Evolutionary conservation across 148 eudicot species (phyloP).

Genomic region (Suaeda aralocaspica): DNA sequence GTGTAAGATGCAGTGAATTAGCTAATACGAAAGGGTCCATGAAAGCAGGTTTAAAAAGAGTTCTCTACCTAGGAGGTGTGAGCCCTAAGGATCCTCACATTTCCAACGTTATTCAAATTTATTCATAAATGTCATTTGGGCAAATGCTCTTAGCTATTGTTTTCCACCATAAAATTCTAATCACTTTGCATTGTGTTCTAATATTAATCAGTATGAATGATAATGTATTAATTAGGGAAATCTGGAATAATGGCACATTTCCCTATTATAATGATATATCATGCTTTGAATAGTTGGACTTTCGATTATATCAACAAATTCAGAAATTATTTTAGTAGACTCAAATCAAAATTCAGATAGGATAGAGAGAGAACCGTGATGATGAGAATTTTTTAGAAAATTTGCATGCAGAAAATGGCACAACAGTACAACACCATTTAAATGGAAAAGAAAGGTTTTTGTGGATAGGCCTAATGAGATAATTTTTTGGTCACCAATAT

Average conservation of each 20-base stretch:
- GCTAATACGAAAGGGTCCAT: background rate
- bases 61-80: background rate
- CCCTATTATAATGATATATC: background rate
- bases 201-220: background rate
- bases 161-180: background rate
- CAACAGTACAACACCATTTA: too few species aligned
- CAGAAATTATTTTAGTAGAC: too few species aligned
- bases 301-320: background rate
- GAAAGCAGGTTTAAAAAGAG: background rate
- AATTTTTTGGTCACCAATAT: too few species aligned
- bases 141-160: background rate
- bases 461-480: too few species aligned
- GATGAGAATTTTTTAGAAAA: too few species aligned
- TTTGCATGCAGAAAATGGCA: too few species aligned
- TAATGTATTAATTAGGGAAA: background rate
- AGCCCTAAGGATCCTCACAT: conserved; percentile 2
- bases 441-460: too few species aligned
- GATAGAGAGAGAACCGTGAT: too few species aligned
- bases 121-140: background rate
- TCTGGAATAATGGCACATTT: background rate
- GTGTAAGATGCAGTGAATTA: background rate
- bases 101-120: background rate
- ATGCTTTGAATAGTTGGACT: background rate
- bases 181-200: background rate
- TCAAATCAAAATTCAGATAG: too few species aligned